Evolutionary conservation across 179 eudicot species (phyloP), one percentile per base, ranked within the genome.

Genomic region (Gypsophila paniculata): DNA sequence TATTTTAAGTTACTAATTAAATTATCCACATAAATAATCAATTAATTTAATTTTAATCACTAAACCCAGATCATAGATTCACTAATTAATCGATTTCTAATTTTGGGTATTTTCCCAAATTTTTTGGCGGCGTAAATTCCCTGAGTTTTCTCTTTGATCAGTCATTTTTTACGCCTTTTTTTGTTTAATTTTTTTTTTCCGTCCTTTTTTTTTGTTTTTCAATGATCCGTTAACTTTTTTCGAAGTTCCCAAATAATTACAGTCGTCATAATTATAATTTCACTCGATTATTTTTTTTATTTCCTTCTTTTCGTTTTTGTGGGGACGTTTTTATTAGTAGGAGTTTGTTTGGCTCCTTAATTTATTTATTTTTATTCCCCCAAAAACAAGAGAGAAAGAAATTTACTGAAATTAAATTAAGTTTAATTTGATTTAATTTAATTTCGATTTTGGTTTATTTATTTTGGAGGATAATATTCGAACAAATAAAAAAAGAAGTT

Each of bases 311-410:
- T 70, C 36, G 73, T 71, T 59, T 34, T 73, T 73, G 70, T 74
- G 68, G 75, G 75, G 69, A 26, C 26, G 46, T 64, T 74, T 36
- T 55, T 7, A 53, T 71, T 29, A 12, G n/a, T 52, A 5, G 51
- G 71, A 69, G 74, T 69, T 72, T 70, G 72, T 61, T 70, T 1
- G 70, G 77, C 68, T 74, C 77, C 71, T 70, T 58, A 70, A 65
- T 42, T n/a, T 15, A 39, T n/a, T 19, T 64, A 65, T 79, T 70
- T 70, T 22, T 25, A n/a, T 73, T 52, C 59, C 63, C 75, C 51
- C 51, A 39, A 66, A 65, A 65, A 70, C 75, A 65, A 70, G 48
- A 53, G 69, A 49, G 59, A 25, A 23, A 22, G 29, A 55, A 19
- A 19, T 22, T 42, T 8, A 9, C 17, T 4, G 9, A n/a, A 52